Evolutionary conservation across 495 filamentous ascomycete species (phyloP), one percentile per base, ranked within the genome.

Genomic region (Tuber calosporum): DNA sequence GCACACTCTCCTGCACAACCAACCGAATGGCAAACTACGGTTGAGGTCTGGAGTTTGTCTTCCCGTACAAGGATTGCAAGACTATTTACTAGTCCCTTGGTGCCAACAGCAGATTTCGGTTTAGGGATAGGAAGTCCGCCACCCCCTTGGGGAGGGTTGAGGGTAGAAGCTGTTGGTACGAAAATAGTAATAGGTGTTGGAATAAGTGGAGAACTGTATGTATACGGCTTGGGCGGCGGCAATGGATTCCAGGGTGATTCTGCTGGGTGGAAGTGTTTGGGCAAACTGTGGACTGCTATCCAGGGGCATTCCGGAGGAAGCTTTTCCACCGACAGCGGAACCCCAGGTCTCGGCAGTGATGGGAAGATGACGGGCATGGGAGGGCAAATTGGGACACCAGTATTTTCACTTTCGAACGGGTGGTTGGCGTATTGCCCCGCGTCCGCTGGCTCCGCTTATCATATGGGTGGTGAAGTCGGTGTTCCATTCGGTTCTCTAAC

Each of bases 401-500:
- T 97, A 17, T 81, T 97, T 58, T 89, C 92, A 15, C 80, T 97
- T 6, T 91, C 86, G 67, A 88, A 90, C 62, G 89, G 92, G 78
- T 97, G 92, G 92, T 83, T 99, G 39, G 93, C 93, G 39, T 89
- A 93, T 73, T 91, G 91, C 62, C 93, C 94, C 37, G 91, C 94
- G 4, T 80, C 87, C 22, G 86, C 90, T 20, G 89, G 91, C 1
- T 89, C 90, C 22, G 86, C 89, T 72, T 85, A 88, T 66, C 89
- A 93, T 2, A 85, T 95, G 39, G 87, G 90, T 53, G 93, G 86
- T 68, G 83, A 82, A 81, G 76, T 88, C 80, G 66, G 82, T 85
- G 53, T 84, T 84, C 81, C 45, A 74, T 74, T 77, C 75, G 86
- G 87, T 67, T 89, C 90, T 9, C 91, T 91, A 4, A 79, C 97